Percentiles rank a stretch among this genome's conserved stretches.
phyloP scores from a whole-genome alignment of 2,329 filamentous ascomycete species.

The Paramyrothecium roridum region DNA sequence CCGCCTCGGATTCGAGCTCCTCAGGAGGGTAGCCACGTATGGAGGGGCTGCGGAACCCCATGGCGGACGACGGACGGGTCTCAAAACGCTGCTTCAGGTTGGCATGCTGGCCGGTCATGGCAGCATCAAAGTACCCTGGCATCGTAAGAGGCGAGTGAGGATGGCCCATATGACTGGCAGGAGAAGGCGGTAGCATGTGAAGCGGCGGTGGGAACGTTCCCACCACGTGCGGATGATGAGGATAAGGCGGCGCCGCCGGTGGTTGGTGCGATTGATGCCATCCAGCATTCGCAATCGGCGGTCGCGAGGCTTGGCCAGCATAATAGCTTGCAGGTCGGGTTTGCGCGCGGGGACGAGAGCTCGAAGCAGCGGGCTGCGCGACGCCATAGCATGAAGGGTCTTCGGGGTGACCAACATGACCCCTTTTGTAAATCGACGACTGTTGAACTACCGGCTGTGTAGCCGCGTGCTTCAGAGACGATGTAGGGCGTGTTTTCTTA shows the following conservation, averaged over 20 bases:
- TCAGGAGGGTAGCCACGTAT: slow-evolving; percentile 30
- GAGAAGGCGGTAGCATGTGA: slow-evolving; percentile 12
- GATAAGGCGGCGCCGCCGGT: slow-evolving; percentile 8
- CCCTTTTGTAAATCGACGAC: slow-evolving; percentile 19
- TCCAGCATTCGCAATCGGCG: slow-evolving; percentile 18
- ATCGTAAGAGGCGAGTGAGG: slow-evolving; percentile 23
- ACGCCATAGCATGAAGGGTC: slow-evolving; percentile 32
- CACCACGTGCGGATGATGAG: slow-evolving; percentile 9
- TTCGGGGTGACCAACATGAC: slow-evolving; percentile 27
- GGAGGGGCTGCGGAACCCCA: slow-evolving; percentile 31
- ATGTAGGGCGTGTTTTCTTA: slow-evolving; percentile 23
- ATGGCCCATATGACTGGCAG: slow-evolving; percentile 11
- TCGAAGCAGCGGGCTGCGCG: slow-evolving; percentile 27
- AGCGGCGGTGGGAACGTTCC: slow-evolving; percentile 29
- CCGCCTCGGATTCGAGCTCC: slow-evolving; percentile 37
- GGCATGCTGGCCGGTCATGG: slow-evolving; percentile 18
- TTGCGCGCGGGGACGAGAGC: slow-evolving; percentile 26
- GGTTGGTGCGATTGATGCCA: slow-evolving; percentile 23
- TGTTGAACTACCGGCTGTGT: slow-evolving; percentile 30
- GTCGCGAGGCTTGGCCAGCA: slow-evolving; percentile 22
- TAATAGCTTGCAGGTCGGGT: slow-evolving; percentile 33
- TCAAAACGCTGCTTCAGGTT: slow-evolving; percentile 31
- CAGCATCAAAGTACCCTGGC: slow-evolving; percentile 27
- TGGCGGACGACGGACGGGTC: slow-evolving; percentile 32
- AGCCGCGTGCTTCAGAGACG: slow-evolving; percentile 23